Base-by-base conservation (phyloP, 2,329 filamentous ascomycete genomes). In the Blumeria graminis region DNA sequence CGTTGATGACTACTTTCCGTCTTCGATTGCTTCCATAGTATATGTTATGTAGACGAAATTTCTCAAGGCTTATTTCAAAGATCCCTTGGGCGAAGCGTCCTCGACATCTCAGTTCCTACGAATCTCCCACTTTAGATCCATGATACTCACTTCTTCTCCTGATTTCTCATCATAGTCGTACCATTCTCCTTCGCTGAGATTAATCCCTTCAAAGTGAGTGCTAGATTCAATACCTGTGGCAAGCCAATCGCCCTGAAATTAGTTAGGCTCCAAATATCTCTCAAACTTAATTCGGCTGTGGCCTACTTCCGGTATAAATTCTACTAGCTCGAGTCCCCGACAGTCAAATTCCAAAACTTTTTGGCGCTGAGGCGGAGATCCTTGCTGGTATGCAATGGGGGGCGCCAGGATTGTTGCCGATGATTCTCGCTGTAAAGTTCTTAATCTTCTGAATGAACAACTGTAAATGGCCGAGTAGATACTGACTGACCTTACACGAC, bases 161-260 rank as follows among this genome's bases (percentile, higher is more conserved):
- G 86, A 77, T 72, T 96, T 95, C 70, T 96, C 89, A 63, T 96
- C 89, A 65, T 96, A 98, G 63, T 96, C 90, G 69, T 84, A 98
- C 92, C 92, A 98, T 64, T 98, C 92, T 32, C 86, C 90, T 33
- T 98, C 92, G 0, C 74, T 73, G 56, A 98, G 70, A 62, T 96
- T 89, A 56, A 96, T 84, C 5, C 71, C 79, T 0, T 78, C 74
- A 65, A 98, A 98, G 64, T 86, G 85, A 43, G 85, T 92, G 9
- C 74, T 76, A 0, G 87, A 88, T 16, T 95, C 89, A 14, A 76
- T 58, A 3, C 89, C 92, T 51, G 84, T 86, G 0, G 84, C 89
- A 57, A 90, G 73, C 85, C 89, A 98, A 53, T 94, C 85, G 11
- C 92, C 92, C 84, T 94, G 55, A 6, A 45, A 43, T 18, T 34